These are phyloP conservation scores for Gnomoniopsis sp. DNA, from an alignment of 2,329 filamentous ascomycete genomes.

Conservation along the genomic window DNA sequence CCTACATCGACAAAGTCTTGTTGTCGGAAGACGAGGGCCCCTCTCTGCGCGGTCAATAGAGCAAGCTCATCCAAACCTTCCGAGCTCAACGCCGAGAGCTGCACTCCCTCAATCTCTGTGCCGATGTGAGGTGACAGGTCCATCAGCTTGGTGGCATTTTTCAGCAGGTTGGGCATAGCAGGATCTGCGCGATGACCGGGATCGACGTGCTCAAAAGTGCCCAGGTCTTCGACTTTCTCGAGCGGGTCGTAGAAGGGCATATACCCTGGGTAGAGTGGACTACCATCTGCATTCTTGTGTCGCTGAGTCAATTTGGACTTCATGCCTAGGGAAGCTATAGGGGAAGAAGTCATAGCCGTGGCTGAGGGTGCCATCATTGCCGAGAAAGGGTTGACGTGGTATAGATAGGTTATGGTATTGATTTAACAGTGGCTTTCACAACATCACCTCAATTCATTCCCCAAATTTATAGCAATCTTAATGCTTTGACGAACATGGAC, in stretches of 20 bases:
- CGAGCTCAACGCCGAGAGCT: no score
- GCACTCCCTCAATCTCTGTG: no score
- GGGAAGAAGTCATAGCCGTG: not conserved
- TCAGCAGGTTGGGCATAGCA: not conserved
- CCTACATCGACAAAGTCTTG: slow-evolving; percentile 23
- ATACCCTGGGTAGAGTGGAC: slow-evolving; percentile 17
- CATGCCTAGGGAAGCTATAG: not conserved
- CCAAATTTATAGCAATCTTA: no score
- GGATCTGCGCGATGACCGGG: slow-evolving; percentile 8
- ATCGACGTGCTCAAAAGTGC: slow-evolving; percentile 16
- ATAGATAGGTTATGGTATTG: no score
- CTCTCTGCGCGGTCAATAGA: no score
- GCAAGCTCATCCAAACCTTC: no score
- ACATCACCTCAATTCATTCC: no score
- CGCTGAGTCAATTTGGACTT: not conserved
- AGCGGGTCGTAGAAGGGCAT: slow-evolving; percentile 21
- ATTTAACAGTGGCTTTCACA: no score
- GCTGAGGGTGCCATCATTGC: not conserved
- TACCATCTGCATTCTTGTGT: slow-evolving; percentile 17
- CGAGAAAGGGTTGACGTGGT: not conserved
- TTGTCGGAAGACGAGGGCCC: slow-evolving; percentile 15
- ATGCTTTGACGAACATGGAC: no score
- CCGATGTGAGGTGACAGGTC: no score
- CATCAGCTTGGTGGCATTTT: no score
- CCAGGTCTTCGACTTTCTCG: slow-evolving; percentile 20